These are phyloP conservation scores for Betula pendula DNA, from an alignment of 306 rosid genomes.

Conservation along the genomic window DNA sequence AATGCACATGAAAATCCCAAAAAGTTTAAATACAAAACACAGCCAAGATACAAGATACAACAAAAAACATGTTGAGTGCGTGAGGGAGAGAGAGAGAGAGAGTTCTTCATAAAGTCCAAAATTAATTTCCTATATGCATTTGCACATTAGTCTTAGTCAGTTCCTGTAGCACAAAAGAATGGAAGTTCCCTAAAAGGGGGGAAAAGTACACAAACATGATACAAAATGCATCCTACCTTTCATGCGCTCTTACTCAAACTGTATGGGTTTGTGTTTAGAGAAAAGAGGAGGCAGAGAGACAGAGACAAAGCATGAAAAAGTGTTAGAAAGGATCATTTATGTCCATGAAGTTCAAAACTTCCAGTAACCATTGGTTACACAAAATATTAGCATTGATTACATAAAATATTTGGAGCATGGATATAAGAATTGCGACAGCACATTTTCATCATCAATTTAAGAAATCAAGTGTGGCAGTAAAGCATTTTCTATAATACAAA, in stretches of 20 bases:
- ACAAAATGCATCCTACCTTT: background rate
- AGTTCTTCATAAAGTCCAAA: too few species aligned
- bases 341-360: background rate
- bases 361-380: background rate
- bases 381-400: background rate
- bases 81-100: too few species aligned
- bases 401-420: background rate
- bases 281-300: background rate
- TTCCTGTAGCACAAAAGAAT: too few species aligned
- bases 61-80: too few species aligned
- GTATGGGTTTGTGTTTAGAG: background rate
- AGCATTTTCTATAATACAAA: background rate
- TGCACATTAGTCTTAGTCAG: too few species aligned
- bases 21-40: too few species aligned
- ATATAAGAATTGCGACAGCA: background rate
- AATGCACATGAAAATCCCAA: too few species aligned
- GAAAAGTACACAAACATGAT: too few species aligned
- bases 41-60: too few species aligned
- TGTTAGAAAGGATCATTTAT: background rate
- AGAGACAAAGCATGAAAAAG: background rate
- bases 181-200: too few species aligned
- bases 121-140: too few species aligned
- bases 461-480: background rate
- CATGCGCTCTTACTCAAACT: background rate
- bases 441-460: background rate